These are phyloP conservation scores for Suhomyces kilbournensis DNA, from an alignment of 805 yeast species.

Conservation along the genomic window DNA sequence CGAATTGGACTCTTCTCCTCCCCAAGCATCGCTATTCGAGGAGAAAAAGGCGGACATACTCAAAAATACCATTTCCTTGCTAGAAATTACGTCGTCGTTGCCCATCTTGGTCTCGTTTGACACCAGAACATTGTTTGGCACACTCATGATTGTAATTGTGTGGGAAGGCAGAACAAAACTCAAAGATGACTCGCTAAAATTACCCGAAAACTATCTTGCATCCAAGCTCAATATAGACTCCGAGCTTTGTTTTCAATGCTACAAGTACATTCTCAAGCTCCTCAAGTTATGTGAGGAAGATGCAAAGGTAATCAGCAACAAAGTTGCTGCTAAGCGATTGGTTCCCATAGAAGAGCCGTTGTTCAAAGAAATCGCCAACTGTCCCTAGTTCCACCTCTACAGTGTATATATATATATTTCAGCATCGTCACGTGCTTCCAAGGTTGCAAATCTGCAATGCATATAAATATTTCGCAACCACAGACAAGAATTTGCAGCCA, in stretches of 20 bases:
- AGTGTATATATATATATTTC: background rate
- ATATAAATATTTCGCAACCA: background rate
- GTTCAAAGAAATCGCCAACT: background rate
- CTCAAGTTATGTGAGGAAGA: slow-evolving; percentile 22
- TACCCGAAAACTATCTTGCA: slow-evolving; percentile 21
- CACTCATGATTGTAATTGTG: slow-evolving; percentile 21
- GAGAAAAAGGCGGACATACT: slow-evolving; percentile 20
- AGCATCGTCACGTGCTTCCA: background rate
- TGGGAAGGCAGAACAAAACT: slow-evolving; percentile 21
- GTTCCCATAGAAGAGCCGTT: background rate
- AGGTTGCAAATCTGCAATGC: background rate
- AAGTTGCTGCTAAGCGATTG: slow-evolving; percentile 18
- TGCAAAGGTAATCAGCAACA: slow-evolving; percentile 22
- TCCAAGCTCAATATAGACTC: slow-evolving; percentile 13
- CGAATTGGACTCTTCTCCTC: background rate
- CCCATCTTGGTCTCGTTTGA: slow-evolving; percentile 39
- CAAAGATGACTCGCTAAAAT: slow-evolving; percentile 6
- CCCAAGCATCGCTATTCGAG: slow-evolving; percentile 5
- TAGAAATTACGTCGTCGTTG: slow-evolving; percentile 37
- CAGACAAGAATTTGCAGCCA: slow-evolving; percentile 10
- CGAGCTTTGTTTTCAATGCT: slow-evolving; percentile 22
- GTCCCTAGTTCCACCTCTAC: background rate
- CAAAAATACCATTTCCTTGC: slow-evolving; percentile 30
- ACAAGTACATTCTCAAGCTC: slow-evolving; percentile 22
- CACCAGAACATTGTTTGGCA: slow-evolving; percentile 30